Conservation (phyloP, 1,139 yeast genomes). For the Suhomyces bribrorum region DNA sequence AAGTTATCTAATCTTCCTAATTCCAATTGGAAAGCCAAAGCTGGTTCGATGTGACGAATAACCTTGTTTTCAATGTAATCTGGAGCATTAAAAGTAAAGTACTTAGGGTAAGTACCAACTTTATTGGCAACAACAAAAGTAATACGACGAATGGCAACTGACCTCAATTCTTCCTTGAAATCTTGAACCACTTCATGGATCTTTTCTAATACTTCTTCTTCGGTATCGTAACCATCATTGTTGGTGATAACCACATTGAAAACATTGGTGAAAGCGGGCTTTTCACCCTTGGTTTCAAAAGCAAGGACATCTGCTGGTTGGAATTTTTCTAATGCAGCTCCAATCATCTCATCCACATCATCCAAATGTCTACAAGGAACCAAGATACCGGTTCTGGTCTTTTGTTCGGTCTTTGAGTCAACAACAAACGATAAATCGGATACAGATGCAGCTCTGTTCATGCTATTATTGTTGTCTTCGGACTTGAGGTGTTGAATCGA, state of each 20-base stretch:
- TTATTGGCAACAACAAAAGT: conserved; percentile 85
- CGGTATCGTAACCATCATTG: conserved; percentile 72
- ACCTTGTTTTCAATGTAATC: conserved; percentile 80
- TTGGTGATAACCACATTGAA: conserved; percentile 76
- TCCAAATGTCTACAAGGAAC: conserved; percentile 83
- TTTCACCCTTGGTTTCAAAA: conserved; percentile 39
- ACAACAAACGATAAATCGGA: conserved; percentile 88
- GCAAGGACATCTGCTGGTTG: conserved; percentile 49
- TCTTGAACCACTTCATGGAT: conserved; percentile 69
- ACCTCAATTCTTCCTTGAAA: conserved; percentile 65
- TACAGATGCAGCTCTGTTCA: conserved; percentile 88
- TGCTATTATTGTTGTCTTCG: conserved; percentile 28
- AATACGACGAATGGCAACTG: conserved; percentile 82
- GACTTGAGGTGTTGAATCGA: conserved; percentile 57
- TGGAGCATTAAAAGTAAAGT: conserved; percentile 93
- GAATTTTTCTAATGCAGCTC: conserved; percentile 73
- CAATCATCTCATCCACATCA: conserved; percentile 81
- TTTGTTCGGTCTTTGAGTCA: conserved; percentile 56
- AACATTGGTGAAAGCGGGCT: conserved; percentile 62
- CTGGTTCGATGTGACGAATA: conserved; percentile 97
- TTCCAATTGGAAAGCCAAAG: conserved; percentile 95
- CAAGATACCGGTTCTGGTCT: conserved; percentile 81
- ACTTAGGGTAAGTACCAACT: conserved; percentile 88
- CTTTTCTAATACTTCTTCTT: conserved; percentile 64
- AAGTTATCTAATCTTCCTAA: conserved; percentile 92